These are phyloP conservation scores for Rhododendron williamsianum DNA, from an alignment of 148 eudicot genomes.

Conservation along the genomic window DNA sequence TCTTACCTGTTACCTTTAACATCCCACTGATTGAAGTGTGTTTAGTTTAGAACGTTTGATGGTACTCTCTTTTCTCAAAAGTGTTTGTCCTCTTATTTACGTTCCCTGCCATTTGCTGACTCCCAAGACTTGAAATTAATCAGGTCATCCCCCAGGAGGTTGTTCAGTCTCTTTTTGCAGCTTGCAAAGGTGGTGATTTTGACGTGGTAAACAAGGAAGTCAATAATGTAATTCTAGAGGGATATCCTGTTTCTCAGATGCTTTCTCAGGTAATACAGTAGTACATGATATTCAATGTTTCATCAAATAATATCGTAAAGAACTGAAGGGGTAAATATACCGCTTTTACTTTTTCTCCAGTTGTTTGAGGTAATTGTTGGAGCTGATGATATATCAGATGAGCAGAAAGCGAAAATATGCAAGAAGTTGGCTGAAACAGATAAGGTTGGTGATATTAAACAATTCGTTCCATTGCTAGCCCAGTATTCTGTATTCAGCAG, in stretches of 20 bases:
- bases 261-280: slow-evolving; percentile 70
- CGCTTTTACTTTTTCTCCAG: slow-evolving; percentile 33
- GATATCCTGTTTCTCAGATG: slow-evolving; percentile 92
- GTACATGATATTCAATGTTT: neutral
- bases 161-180: slow-evolving; percentile 61
- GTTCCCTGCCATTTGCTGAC: neutral
- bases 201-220: slow-evolving; percentile 83
- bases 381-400: slow-evolving; percentile 59
- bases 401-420: slow-evolving; percentile 80
- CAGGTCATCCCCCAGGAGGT: slow-evolving; percentile 80
- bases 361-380: slow-evolving; percentile 67
- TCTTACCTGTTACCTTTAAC: slow-evolving; percentile 2
- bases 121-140: slow-evolving; percentile 7
- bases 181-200: slow-evolving; percentile 83
- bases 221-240: slow-evolving; percentile 72
- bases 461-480: neutral
- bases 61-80: neutral
- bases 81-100: neutral
- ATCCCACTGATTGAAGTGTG: neutral
- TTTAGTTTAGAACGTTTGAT: neutral
- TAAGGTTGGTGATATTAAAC: slow-evolving; percentile 40
- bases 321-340: slow-evolving; percentile 5
- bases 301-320: neutral
- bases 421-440: slow-evolving; percentile 75
- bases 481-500: neutral